Percentiles rank a stretch among this genome's conserved stretches.
phyloP scores from a whole-genome alignment of 805 yeast species.

The Tetrapisispora iriomotensis region DNA sequence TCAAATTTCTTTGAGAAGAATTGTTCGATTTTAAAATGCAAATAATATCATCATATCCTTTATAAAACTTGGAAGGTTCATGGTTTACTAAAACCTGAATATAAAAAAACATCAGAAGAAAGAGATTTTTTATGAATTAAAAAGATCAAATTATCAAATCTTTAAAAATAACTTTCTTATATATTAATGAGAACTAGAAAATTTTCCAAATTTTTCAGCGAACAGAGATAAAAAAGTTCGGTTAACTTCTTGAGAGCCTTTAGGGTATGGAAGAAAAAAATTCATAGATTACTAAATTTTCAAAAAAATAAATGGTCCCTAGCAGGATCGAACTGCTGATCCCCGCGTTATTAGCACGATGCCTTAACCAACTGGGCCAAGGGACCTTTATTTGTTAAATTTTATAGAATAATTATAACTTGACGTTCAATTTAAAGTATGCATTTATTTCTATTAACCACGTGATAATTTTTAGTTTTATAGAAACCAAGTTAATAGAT shows the following conservation, averaged over 20 bases:
- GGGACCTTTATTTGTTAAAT: conserved; percentile 11
- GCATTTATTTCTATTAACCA: no score
- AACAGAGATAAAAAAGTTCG: not conserved
- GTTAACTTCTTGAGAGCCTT: not conserved
- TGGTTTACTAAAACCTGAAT: conserved; percentile 10
- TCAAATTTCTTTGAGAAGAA: conserved; percentile 23
- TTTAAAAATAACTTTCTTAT: no score
- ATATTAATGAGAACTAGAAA: no score
- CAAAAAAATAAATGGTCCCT: conserved; percentile 19
- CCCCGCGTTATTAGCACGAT: conserved; percentile 29
- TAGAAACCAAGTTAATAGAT: no score
- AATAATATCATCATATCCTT: conserved; percentile 31
- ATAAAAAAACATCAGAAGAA: not conserved
- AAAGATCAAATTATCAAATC: no score
- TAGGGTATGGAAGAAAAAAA: not conserved
- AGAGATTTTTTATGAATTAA: not conserved
- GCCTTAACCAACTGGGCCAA: conserved; percentile 30
- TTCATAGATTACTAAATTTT: not conserved
- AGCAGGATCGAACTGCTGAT: conserved; percentile 30
- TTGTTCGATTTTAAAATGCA: conserved; percentile 29
- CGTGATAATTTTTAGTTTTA: no score
- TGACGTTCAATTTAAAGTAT: no score
- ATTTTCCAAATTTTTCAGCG: not conserved
- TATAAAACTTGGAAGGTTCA: conserved; percentile 33
- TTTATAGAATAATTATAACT: not conserved